A percentile compares a stretch with the other conserved stretches of the same genome.
phyloP scores from a whole-genome alignment of 1,284 basidiomycete genomes.

The Ustilago xerochloae region DNA sequence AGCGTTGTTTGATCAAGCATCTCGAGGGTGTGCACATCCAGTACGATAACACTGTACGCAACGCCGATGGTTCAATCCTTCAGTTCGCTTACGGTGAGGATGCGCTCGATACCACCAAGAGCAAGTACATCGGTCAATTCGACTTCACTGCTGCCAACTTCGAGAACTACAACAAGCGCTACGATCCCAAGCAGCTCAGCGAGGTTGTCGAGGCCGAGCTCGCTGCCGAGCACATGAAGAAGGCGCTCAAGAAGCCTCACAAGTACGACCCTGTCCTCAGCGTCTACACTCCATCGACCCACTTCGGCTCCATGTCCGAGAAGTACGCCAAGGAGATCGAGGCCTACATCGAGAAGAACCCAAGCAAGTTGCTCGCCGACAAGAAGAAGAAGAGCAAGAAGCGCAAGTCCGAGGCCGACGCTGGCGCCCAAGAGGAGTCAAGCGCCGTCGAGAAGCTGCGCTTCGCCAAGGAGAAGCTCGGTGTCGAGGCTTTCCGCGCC shows the following conservation, averaged over 20 bases:
- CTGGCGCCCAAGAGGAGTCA: slow-evolving; percentile 57
- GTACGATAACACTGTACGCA: slow-evolving; percentile 98
- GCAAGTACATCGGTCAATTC: slow-evolving; percentile 77
- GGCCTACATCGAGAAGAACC: slow-evolving; percentile 83
- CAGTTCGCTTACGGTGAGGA: slow-evolving; percentile 99
- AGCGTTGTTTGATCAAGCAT: slow-evolving; percentile 98
- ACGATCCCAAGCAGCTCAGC: slow-evolving; percentile 74
- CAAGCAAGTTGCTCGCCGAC: slow-evolving; percentile 77
- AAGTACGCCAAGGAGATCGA: slow-evolving; percentile 85
- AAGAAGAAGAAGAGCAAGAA: slow-evolving; percentile 71
- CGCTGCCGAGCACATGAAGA: slow-evolving; percentile 85
- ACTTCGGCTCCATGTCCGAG: slow-evolving; percentile 92
- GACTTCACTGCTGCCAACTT: slow-evolving; percentile 93
- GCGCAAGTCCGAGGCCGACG: slow-evolving; percentile 60
- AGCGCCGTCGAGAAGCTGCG: slow-evolving; percentile 68
- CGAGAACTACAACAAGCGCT: slow-evolving; percentile 79
- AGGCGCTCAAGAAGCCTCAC: slow-evolving; percentile 84
- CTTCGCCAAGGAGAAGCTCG: slow-evolving; percentile 70
- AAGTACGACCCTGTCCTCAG: slow-evolving; percentile 82
- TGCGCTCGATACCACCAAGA: slow-evolving; percentile 91
- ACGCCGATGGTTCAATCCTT: slow-evolving; percentile 89
- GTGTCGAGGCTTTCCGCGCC: slow-evolving; percentile 60
- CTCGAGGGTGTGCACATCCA: slow-evolving; percentile 94
- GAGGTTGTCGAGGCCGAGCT: slow-evolving; percentile 77
- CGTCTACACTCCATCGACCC: slow-evolving; percentile 80